These are phyloP conservation scores for Dendrocalamus sinicus DNA, from an alignment of 176 grass and related monocot genomes.

Conservation along the genomic window DNA sequence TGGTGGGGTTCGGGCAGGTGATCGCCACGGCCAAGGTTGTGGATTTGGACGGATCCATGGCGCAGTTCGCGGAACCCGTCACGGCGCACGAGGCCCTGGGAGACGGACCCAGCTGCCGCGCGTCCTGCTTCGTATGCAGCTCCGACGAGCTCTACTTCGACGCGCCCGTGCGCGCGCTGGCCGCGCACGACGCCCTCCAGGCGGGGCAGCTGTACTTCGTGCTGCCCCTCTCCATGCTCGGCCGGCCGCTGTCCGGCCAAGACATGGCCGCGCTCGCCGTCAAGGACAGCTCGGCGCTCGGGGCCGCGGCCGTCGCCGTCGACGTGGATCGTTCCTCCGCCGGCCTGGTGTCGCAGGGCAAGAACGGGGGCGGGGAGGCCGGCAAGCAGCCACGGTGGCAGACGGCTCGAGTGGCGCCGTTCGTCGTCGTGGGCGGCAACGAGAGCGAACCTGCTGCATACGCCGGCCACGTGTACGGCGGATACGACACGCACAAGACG, in stretches of 20 bases:
- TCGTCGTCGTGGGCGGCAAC: background rate
- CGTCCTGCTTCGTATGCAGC: slow-evolving; percentile 61
- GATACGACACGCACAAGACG: background rate
- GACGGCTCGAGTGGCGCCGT: slow-evolving; percentile 6
- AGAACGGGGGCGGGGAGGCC: background rate
- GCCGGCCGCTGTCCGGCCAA: slow-evolving; percentile 30
- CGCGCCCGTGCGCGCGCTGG: slow-evolving; percentile 45
- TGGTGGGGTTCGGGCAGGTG: background rate
- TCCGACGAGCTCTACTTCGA: slow-evolving; percentile 69
- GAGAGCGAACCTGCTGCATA: background rate
- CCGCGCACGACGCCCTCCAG: slow-evolving; percentile 27
- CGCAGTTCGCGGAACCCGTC: slow-evolving; percentile 28
- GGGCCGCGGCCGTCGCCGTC: background rate
- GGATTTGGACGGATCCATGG: slow-evolving; percentile 50
- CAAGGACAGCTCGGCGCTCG: slow-evolving; percentile 53
- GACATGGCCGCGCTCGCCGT: slow-evolving; percentile 71
- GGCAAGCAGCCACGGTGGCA: background rate
- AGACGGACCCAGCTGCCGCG: background rate
- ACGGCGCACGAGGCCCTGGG: slow-evolving; percentile 53
- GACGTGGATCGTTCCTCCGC: background rate
- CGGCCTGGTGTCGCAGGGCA: background rate
- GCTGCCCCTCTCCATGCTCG: slow-evolving; percentile 50
- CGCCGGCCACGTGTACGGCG: background rate
- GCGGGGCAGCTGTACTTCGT: slow-evolving; percentile 69
- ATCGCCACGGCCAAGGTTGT: slow-evolving; percentile 58